Base-by-base conservation (phyloP, 768 basidiomycete genomes). In the Candolleomyces eurysporus region DNA sequence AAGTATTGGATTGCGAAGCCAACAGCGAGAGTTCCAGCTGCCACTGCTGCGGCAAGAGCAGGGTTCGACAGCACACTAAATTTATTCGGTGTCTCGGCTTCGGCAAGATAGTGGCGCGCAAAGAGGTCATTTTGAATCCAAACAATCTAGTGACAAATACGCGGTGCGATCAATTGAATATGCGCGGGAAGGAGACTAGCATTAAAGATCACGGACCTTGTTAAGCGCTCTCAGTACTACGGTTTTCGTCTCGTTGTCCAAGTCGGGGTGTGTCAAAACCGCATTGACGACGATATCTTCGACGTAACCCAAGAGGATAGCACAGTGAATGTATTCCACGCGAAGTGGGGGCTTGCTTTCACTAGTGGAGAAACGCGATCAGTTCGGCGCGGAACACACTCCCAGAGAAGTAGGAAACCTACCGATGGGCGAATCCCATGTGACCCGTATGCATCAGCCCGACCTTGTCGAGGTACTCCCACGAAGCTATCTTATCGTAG, bases 91-190 rank as follows among this genome's bases (percentile, higher is more conserved):
- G 45, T 17, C 16, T 9, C 49, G 21, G 49, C 63, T 48, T 77
- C 74, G 11, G 74, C 61, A 51, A 79, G 72, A 59, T 80, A 80
- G 61, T 80, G 78, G 8, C 78, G 73, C 3, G 78, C 73, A 61
- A 80, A 80, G 16, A 79, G 73, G 59, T 80, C 79, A 39, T 82
- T 82, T 67, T 82, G 81, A 22, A 82, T 78, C 81, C 80, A 81
- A n/a, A 82, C 65, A 19, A 81, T 69, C 79, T 81, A 30, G n/a
- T n/a, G n/a, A n/a, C 32, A 42, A 46, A 21, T 45, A 40, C 19
- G 43, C 40, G 2, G 10, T 48, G 13, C 19, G 32, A 49, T 48
- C 31, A 45, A 14, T 42, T 56, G 26, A n/a, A n/a, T 17, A 45
- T 45, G 5, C 48, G 2, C 19, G 11, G 4, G 11, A 9, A n/a